A percentile compares a stretch with the other conserved stretches of the same genome.
Evolutionary conservation across 108 stramenopile genomes (phyloP).

Genomic region (Conticribra weissflogii): DNA sequence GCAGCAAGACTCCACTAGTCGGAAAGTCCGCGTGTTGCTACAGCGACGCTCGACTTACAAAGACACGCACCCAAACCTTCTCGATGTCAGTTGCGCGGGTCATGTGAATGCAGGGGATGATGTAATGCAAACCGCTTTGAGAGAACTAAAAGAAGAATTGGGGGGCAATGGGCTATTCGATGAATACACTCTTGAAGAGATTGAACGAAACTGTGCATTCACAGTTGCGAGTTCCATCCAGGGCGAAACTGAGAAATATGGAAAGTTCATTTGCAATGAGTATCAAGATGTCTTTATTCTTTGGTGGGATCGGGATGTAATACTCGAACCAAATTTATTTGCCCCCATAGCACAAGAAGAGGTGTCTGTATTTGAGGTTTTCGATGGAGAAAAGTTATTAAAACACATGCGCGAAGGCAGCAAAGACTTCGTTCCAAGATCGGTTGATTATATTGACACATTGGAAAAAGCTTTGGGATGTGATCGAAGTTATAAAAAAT

Average conservation of each 20-base stretch:
- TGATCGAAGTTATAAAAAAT: no score
- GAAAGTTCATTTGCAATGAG: conserved; percentile 41
- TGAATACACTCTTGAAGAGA: conserved; percentile 15
- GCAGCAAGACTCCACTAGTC: conserved; percentile 3
- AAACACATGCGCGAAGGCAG: conserved; percentile 24
- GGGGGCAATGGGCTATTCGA: conserved; percentile 26
- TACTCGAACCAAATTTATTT: conserved; percentile 27
- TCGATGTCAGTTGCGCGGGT: conserved; percentile 51
- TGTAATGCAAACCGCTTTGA: conserved; percentile 21
- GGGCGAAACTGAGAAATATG: conserved; percentile 45
- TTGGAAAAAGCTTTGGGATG: conserved; percentile 22
- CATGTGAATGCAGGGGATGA: conserved; percentile 51
- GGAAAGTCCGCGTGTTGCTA: conserved; percentile 28
- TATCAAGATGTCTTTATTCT: conserved; percentile 53
- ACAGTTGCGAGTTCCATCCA: conserved; percentile 38
- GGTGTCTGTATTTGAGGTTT: conserved; percentile 41
- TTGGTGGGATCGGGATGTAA: conserved; percentile 21
- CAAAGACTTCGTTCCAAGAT: conserved; percentile 34
- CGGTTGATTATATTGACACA: conserved; percentile 32
- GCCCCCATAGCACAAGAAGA: conserved; percentile 38
- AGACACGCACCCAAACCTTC: conserved; percentile 46
- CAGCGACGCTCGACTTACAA: conserved; percentile 49
- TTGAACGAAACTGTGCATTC: conserved; percentile 26
- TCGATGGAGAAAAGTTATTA: conserved; percentile 37
- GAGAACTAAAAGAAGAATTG: conserved; percentile 51